Evolutionary conservation across 352 stramenopile species (phyloP).

Genomic region (Globisporangium nunn): DNA sequence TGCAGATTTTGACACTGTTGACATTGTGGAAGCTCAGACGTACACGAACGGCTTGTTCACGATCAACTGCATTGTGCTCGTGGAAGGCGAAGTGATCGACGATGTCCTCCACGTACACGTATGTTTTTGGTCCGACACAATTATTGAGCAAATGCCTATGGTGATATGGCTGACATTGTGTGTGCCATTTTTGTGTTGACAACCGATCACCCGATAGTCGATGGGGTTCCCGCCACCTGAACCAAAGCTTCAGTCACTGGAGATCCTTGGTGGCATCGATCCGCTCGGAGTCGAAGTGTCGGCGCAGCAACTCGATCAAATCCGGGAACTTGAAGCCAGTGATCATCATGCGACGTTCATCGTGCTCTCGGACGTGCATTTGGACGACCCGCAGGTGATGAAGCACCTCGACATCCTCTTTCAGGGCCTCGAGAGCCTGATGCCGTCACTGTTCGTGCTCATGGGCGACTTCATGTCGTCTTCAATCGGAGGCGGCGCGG

Average conservation of each 20-base stretch:
- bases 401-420: conserved; percentile 88
- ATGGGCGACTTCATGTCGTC: conserved; percentile 92
- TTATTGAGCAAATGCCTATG: not conserved
- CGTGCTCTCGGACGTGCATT: conserved; percentile 89
- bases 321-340: conserved; percentile 65
- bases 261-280: conserved; percentile 71
- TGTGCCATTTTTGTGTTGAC: not conserved
- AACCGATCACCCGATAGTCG: conserved; percentile 24
- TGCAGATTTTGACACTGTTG: not conserved
- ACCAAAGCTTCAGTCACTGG: conserved; percentile 61
- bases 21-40: conserved; percentile 16
- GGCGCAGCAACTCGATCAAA: conserved; percentile 70
- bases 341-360: conserved; percentile 90
- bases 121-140: conserved; percentile 2
- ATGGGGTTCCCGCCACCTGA: conserved; percentile 90
- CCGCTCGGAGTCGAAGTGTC: conserved; percentile 80
- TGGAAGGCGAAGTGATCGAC: conserved; percentile 92
- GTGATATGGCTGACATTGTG: not conserved
- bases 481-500: conserved; percentile 60
- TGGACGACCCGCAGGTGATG: conserved; percentile 90
- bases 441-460: conserved; percentile 86
- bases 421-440: conserved; percentile 70
- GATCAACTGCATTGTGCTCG: conserved; percentile 89
- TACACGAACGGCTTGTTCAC: conserved; percentile 88
- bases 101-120: conserved; percentile 88